Conservation (phyloP, 306 rosid species). For the Clitoria ternatea region DNA sequence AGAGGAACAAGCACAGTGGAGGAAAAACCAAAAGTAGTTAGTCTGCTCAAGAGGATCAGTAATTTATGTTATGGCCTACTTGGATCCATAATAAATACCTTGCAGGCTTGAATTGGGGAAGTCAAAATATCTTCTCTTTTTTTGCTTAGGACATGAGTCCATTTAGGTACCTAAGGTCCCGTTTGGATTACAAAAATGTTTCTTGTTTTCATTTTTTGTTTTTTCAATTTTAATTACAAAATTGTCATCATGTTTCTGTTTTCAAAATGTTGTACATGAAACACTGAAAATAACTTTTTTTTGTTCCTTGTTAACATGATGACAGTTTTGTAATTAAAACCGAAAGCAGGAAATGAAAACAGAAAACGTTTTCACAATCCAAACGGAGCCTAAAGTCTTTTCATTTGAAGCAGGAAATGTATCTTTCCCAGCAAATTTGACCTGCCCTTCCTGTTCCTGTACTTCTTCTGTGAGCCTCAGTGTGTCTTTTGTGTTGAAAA, state of each 20-base stretch:
- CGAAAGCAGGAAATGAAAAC: too few relatives aligned
- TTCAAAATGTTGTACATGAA: too few relatives aligned
- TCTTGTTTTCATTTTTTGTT: too few relatives aligned
- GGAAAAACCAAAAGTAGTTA: not conserved
- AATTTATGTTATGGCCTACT: not conserved
- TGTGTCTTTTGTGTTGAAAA: not conserved
- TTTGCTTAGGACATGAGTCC: too few relatives aligned
- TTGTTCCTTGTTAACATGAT: too few relatives aligned
- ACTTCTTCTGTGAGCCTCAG: not conserved
- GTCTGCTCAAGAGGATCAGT: not conserved
- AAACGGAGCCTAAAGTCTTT: not conserved
- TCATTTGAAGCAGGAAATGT: not conserved
- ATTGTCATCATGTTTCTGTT: too few relatives aligned
- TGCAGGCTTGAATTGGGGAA: not conserved
- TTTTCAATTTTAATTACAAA: too few relatives aligned
- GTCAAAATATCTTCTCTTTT: not conserved
- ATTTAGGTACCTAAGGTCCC: too few relatives aligned
- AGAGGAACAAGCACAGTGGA: not conserved
- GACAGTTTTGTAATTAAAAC: too few relatives aligned
- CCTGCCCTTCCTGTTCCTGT: conserved; percentile 12
- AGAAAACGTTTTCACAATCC: too few relatives aligned
- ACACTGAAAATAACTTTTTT: too few relatives aligned
- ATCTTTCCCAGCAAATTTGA: not conserved
- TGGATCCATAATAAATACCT: not conserved
- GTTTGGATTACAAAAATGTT: too few relatives aligned